Evolutionary conservation across 306 rosid species (phyloP).

Genomic region (Clitoria ternatea): DNA sequence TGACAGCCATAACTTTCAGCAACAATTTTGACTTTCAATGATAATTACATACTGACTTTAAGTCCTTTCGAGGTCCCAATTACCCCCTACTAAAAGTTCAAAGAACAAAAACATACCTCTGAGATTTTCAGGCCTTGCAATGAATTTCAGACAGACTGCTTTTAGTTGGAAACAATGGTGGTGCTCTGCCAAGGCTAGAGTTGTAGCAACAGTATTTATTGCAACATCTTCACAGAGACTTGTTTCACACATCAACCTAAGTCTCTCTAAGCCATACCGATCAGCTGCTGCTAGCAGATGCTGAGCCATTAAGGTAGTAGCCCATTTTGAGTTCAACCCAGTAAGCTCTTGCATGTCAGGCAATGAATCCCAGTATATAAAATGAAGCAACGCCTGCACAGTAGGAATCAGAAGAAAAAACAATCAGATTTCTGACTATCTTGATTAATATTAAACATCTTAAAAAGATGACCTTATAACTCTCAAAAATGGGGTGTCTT

Average conservation of each 20-base stretch:
- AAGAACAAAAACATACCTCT: conserved; percentile 42
- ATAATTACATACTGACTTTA: neutral
- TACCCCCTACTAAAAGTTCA: neutral
- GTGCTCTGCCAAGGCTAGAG: conserved; percentile 89
- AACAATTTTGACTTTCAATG: neutral
- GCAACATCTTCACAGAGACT: conserved; percentile 66
- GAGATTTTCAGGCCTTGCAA: conserved; percentile 78
- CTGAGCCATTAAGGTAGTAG: conserved; percentile 74
- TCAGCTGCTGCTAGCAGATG: conserved; percentile 93
- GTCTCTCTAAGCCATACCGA: conserved; percentile 74
- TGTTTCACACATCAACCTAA: conserved; percentile 64
- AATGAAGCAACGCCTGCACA: conserved; percentile 75
- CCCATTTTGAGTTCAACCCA: conserved; percentile 59
- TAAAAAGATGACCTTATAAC: too few relatives aligned
- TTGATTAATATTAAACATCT: too few relatives aligned
- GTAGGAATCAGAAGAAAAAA: too few relatives aligned
- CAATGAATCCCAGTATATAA: conserved; percentile 72
- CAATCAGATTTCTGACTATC: too few relatives aligned
- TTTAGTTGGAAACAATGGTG: conserved; percentile 86
- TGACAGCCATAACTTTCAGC: neutral
- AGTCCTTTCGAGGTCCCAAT: neutral
- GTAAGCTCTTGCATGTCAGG: conserved; percentile 75
- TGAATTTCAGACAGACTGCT: conserved; percentile 77
- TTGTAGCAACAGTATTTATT: conserved; percentile 78
- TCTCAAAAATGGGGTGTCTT: too few relatives aligned